These are phyloP conservation scores for Monosporascus sp. DNA, from an alignment of 2,329 filamentous ascomycete species.

Conservation along the genomic window DNA sequence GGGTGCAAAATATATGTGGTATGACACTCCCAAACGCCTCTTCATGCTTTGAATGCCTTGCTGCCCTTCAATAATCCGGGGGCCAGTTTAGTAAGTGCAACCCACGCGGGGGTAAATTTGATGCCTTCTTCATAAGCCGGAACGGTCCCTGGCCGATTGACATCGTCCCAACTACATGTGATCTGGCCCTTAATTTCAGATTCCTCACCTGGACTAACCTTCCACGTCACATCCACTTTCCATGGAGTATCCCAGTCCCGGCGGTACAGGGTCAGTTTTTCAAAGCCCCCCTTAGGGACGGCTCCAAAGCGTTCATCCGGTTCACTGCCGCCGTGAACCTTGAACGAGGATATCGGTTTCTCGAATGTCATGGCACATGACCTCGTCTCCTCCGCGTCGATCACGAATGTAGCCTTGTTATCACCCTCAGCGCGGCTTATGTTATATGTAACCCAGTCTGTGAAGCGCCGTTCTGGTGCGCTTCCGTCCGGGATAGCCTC, in stretches of 20 bases:
- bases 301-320: slow-evolving; percentile 61
- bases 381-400: slow-evolving; percentile 71
- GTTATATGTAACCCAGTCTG: slow-evolving; percentile 62
- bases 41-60: slow-evolving; percentile 58
- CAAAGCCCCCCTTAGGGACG: slow-evolving; percentile 57
- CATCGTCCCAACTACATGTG: slow-evolving; percentile 83
- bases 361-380: slow-evolving; percentile 71
- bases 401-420: slow-evolving; percentile 54
- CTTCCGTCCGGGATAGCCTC: slow-evolving; percentile 35
- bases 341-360: slow-evolving; percentile 58
- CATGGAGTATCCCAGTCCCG: slow-evolving; percentile 73
- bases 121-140: slow-evolving; percentile 78
- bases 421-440: slow-evolving; percentile 34
- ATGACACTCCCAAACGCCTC: neutral
- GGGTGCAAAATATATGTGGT: neutral
- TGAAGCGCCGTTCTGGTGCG: slow-evolving; percentile 38
- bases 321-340: slow-evolving; percentile 53
- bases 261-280: slow-evolving; percentile 73
- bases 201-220: slow-evolving; percentile 28
- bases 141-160: slow-evolving; percentile 64
- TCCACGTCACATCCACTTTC: slow-evolving; percentile 69
- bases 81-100: slow-evolving; percentile 65
- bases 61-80: slow-evolving; percentile 79
- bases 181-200: slow-evolving; percentile 55
- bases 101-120: slow-evolving; percentile 75